Evolutionary conservation across 116 monocot genomes (phyloP).

Genomic region (Zostera marina): DNA sequence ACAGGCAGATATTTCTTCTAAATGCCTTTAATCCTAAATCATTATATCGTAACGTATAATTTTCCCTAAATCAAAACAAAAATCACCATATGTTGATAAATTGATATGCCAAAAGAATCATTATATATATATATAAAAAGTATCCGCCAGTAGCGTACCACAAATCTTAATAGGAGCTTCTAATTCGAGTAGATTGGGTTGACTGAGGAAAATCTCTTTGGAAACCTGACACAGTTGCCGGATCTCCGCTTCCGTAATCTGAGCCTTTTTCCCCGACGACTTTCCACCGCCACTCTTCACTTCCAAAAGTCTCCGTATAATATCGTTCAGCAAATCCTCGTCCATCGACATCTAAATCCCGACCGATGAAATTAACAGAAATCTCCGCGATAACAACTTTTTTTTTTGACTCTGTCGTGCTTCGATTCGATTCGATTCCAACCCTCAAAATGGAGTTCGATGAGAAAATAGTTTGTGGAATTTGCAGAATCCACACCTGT

Average conservation of each 20-base stretch:
- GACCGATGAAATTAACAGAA: no score
- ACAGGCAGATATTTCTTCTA: no score
- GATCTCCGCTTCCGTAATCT: constrained; percentile 43
- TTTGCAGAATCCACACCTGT: no score
- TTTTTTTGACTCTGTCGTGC: no score
- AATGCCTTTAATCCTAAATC: no score
- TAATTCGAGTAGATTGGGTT: constrained; percentile 60
- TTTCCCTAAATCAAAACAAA: neutral
- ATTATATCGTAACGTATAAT: no score
- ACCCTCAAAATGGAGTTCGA: no score
- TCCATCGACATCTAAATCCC: constrained; percentile 13
- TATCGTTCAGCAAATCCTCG: constrained; percentile 9
- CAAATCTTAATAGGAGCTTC: constrained; percentile 84
- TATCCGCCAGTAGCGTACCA: constrained; percentile 15
- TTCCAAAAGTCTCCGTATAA: constrained; percentile 19
- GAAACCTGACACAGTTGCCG: constrained; percentile 39
- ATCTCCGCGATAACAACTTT: no score
- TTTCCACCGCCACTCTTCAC: constrained; percentile 5
- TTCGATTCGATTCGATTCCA: no score
- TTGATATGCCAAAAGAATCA: neutral
- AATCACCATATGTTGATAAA: no score
- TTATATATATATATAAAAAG: neutral
- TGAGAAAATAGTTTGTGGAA: no score
- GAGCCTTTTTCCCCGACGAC: constrained; percentile 20
- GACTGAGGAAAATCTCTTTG: constrained; percentile 45